A percentile compares a stretch with the other conserved stretches of the same genome.
Evolutionary conservation across 2,329 filamentous ascomycete genomes (phyloP).

Genomic region (Talaromyces sp.): DNA sequence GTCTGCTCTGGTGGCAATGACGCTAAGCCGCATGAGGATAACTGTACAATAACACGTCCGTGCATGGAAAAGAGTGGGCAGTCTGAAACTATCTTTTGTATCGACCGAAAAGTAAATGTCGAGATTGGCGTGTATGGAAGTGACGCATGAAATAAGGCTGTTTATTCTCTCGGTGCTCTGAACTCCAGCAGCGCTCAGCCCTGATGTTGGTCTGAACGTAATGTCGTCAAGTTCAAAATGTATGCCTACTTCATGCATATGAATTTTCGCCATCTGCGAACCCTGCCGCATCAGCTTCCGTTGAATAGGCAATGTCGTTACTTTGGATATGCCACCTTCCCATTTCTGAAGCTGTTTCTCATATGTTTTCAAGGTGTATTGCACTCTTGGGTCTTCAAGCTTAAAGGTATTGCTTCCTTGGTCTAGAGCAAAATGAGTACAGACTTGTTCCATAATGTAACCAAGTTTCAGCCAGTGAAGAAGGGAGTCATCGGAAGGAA

Average conservation of each 20-base stretch:
- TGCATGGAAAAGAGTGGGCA: background rate
- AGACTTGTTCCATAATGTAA: conserved; percentile 1
- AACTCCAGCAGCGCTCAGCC: background rate
- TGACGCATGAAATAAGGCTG: background rate
- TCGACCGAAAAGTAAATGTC: background rate
- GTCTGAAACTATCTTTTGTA: background rate
- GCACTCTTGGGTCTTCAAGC: background rate
- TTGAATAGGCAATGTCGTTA: background rate
- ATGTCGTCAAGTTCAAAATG: conserved; percentile 2
- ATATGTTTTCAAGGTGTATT: conserved; percentile 1
- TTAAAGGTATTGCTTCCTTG: background rate
- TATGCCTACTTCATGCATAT: background rate
- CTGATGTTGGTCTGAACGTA: background rate
- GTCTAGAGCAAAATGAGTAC: background rate
- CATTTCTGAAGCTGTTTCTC: background rate
- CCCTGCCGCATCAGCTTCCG: background rate
- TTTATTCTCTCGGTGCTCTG: background rate
- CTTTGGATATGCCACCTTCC: background rate
- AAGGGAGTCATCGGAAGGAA: background rate
- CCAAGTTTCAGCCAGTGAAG: background rate
- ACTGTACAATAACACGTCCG: background rate
- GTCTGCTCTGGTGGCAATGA: background rate
- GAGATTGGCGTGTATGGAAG: background rate
- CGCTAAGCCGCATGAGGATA: background rate
- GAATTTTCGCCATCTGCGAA: background rate